Evolutionary conservation across 2,329 filamentous ascomycete species (phyloP).

Genomic region (Ampelomyces quisqualis): DNA sequence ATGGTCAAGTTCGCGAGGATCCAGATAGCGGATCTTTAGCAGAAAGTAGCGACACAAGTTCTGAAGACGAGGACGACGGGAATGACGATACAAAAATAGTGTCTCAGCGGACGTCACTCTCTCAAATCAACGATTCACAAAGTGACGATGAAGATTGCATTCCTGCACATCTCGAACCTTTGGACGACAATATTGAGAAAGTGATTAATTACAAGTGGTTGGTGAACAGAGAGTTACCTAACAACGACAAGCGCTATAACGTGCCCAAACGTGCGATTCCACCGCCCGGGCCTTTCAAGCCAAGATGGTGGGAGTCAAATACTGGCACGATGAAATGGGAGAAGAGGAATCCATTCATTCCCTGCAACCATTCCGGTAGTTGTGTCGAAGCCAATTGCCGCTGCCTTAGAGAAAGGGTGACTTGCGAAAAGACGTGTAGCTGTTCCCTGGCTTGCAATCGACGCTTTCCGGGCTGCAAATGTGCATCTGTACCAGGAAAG

Average conservation of each 20-base stretch:
- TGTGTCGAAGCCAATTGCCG: slow-evolving; percentile 63
- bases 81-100: too few relatives aligned
- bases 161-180: slow-evolving; percentile 12
- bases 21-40: slow-evolving; percentile 5
- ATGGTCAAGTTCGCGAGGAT: slow-evolving; percentile 45
- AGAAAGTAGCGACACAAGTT: too few relatives aligned
- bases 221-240: slow-evolving; percentile 17
- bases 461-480: slow-evolving; percentile 49
- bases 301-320: slow-evolving; percentile 21
- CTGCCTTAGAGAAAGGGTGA: slow-evolving; percentile 62
- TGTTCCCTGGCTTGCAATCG: slow-evolving; percentile 62
- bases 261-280: slow-evolving; percentile 5
- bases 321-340: slow-evolving; percentile 57
- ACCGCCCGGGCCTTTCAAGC: slow-evolving; percentile 16
- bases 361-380: slow-evolving; percentile 66
- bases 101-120: too few relatives aligned
- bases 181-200: slow-evolving; percentile 25
- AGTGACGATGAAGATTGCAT: background rate
- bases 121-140: too few relatives aligned
- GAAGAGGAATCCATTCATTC: slow-evolving; percentile 59
- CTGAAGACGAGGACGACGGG: too few relatives aligned
- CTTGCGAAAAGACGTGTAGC: slow-evolving; percentile 73
- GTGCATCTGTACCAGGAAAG: slow-evolving; percentile 30
- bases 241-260: slow-evolving; percentile 4
- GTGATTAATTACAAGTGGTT: slow-evolving; percentile 28